Conservation (phyloP, 2,329 filamentous ascomycete genomes). For the Microcera coccophila region DNA sequence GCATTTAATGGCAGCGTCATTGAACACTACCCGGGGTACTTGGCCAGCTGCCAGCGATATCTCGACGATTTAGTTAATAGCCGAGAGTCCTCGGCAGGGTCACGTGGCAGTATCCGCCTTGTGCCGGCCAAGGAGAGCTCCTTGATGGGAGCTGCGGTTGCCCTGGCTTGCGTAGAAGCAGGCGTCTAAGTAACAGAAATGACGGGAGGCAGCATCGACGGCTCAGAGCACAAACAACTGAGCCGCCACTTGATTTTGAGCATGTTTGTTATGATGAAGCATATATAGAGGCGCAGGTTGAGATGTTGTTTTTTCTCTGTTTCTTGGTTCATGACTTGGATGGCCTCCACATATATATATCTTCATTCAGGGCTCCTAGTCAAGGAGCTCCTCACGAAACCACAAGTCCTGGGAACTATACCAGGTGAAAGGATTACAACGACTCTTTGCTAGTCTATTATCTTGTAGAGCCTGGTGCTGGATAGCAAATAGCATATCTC, state of each 20-base stretch:
- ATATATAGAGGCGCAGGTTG: neutral
- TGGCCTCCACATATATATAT: no score
- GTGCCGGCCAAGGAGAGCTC: slow-evolving; percentile 71
- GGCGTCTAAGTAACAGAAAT: neutral
- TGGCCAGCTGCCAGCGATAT: slow-evolving; percentile 57
- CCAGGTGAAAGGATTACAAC: no score
- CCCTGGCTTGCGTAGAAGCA: slow-evolving; percentile 47
- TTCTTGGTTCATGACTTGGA: no score
- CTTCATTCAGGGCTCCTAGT: no score
- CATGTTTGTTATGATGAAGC: neutral
- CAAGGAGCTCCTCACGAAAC: no score
- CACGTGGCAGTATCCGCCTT: slow-evolving; percentile 51
- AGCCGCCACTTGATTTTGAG: neutral
- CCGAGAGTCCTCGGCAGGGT: slow-evolving; percentile 28
- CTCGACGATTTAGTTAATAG: slow-evolving; percentile 55
- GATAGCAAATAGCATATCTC: no score
- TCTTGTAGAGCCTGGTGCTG: no score
- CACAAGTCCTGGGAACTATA: no score
- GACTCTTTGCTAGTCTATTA: no score
- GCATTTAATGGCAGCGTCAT: slow-evolving; percentile 78
- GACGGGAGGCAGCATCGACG: neutral
- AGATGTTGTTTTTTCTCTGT: no score
- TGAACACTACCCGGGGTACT: slow-evolving; percentile 71
- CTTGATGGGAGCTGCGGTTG: slow-evolving; percentile 70
- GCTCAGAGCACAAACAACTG: neutral